Base-by-base conservation (phyloP, 129 eudicot genomes). In the Deinandra increscens region DNA sequence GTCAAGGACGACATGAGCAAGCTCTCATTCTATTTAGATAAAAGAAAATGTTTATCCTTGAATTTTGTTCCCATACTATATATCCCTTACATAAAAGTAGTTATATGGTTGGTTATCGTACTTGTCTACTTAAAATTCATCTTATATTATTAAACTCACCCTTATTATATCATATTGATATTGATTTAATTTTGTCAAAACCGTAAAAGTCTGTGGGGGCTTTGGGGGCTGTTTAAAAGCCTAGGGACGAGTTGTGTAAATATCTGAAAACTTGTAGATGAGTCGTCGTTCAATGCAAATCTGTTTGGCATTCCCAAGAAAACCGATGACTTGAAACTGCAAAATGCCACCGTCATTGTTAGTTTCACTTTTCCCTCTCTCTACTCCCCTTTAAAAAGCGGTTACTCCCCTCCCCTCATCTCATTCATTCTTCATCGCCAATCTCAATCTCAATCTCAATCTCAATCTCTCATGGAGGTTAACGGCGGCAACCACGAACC, bases 381-480 rank as follows among this genome's bases (percentile, higher is more conserved):
- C 58, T 75, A 68, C 75, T 78, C 50, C 81, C 38, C 84, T 75
- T 69, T 70, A 62, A 69, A 69, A 75, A 75, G 49, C 79, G 73
- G 60, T 68, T 75, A 73, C 72, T 15, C 13, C 26, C 18, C 9
- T n/a, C 41, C 10, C 68, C 2, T 33, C 37, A 33, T 60, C 19
- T 31, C 5, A 19, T 46, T 45, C n/a, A n/a, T n/a, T n/a, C n/a
- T n/a, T n/a, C n/a, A n/a, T n/a, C n/a, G n/a, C n/a, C n/a, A n/a
- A n/a, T n/a, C n/a, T n/a, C n/a, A n/a, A n/a, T n/a, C n/a, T n/a
- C n/a, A n/a, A n/a, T n/a, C n/a, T n/a, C n/a, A n/a, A n/a, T n/a
- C n/a, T n/a, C n/a, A n/a, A n/a, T n/a, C n/a, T n/a, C n/a, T n/a
- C n/a, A n/a, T 69, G 72, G 72, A 41, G 38, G 36, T 43, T 45